Evolutionary conservation across 2,329 filamentous ascomycete species (phyloP).

Genomic region (Zymoseptoria passerinii): DNA sequence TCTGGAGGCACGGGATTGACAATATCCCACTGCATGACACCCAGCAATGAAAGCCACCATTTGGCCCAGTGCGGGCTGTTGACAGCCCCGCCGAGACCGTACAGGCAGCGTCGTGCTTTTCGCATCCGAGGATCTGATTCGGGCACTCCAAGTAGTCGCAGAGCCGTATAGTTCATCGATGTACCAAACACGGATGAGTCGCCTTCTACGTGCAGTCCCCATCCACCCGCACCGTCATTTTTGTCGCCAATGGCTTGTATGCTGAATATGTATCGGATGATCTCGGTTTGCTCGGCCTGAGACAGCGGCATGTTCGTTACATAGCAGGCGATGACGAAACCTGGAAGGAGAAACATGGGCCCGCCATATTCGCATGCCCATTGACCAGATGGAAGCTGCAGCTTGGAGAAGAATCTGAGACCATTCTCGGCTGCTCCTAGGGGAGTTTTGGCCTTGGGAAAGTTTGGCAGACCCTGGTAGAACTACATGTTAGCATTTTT

Average conservation of each 20-base stretch:
- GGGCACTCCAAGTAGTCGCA: conserved; percentile 74
- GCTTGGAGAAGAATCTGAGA: conserved; percentile 76
- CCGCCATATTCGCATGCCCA: conserved; percentile 98
- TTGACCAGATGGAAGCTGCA: conserved; percentile 81
- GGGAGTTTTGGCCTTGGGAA: conserved; percentile 62
- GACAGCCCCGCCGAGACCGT: conserved; percentile 76
- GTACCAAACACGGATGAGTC: conserved; percentile 90
- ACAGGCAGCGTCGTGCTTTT: conserved; percentile 72
- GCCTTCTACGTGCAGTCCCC: conserved; percentile 92
- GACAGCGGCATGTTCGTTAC: conserved; percentile 82
- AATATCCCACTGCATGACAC: conserved; percentile 78
- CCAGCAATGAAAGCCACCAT: conserved; percentile 82
- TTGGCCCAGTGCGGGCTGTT: conserved; percentile 93
- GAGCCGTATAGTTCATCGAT: conserved; percentile 71
- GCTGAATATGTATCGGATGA: conserved; percentile 84
- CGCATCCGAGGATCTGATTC: conserved; percentile 78
- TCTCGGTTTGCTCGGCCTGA: conserved; percentile 70
- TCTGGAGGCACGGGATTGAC: conserved; percentile 93
- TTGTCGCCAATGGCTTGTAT: conserved; percentile 53
- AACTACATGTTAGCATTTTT: not conserved
- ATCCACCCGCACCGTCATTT: conserved; percentile 76
- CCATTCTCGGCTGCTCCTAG: conserved; percentile 75
- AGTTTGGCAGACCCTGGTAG: conserved; percentile 60
- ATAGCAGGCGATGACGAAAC: conserved; percentile 78
- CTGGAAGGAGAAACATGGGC: conserved; percentile 88